Conservation (phyloP, 177 flowering plant species). For the Vitis hybrid region DNA sequence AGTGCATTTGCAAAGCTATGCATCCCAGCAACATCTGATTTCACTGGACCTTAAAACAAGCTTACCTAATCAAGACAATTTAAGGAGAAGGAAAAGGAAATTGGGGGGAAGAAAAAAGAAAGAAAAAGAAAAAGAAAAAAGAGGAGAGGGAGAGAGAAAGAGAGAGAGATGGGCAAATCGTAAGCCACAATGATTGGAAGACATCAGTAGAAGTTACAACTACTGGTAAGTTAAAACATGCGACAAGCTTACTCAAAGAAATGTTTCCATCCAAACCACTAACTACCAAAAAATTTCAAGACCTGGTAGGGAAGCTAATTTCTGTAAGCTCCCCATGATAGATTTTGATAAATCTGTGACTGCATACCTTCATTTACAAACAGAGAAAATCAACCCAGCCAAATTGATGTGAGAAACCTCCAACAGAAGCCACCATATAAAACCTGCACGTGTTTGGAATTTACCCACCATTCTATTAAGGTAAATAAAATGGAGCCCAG, state of each 20-base stretch:
- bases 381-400: slow-evolving; percentile 31
- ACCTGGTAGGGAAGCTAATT: slow-evolving; percentile 1
- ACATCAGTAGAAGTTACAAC: background rate
- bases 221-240: slow-evolving; percentile 7
- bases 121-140: slow-evolving; percentile 14
- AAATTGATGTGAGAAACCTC: slow-evolving; percentile 42
- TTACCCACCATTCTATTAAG: slow-evolving; percentile 37
- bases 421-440: slow-evolving; percentile 33
- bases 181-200: slow-evolving; percentile 20
- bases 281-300: background rate
- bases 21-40: slow-evolving; percentile 41
- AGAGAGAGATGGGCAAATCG: slow-evolving; percentile 10
- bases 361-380: slow-evolving; percentile 51
- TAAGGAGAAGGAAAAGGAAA: slow-evolving; percentile 12
- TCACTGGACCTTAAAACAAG: slow-evolving; percentile 27
- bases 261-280: background rate
- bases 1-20: slow-evolving; percentile 18
- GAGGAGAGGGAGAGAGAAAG: slow-evolving; percentile 10
- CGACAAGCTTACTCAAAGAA: background rate
- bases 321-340: slow-evolving; percentile 3
- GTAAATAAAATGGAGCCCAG: slow-evolving; percentile 17
- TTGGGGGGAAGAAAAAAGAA: slow-evolving; percentile 7
- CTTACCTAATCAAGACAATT: slow-evolving; percentile 29
- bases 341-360: slow-evolving; percentile 10
- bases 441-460: slow-evolving; percentile 64